phyloP scores from a whole-genome alignment of 192 early-diverging fungal species.

The Radiomyces spectabilis region DNA sequence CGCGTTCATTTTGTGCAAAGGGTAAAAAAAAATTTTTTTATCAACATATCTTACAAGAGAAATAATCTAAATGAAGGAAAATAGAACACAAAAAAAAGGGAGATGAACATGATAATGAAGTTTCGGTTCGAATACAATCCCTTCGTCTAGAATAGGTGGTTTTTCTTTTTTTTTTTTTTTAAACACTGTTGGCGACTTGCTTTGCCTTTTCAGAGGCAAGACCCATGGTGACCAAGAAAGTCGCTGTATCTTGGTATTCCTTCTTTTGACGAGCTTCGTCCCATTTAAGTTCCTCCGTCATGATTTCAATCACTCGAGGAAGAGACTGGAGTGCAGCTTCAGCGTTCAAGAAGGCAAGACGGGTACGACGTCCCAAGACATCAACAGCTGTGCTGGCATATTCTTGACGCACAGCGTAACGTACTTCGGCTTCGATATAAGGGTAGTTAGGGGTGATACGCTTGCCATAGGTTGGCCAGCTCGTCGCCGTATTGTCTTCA shows the following conservation, averaged over 20 bases:
- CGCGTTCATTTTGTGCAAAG: too few species aligned
- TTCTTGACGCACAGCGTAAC: conserved; percentile 86
- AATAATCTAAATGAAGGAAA: too few species aligned
- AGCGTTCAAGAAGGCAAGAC: conserved; percentile 90
- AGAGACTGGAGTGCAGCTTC: conserved; percentile 83
- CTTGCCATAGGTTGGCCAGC: conserved; percentile 79
- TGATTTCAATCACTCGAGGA: conserved; percentile 84
- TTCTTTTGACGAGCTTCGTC: conserved; percentile 47
- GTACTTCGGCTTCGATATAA: conserved; percentile 90
- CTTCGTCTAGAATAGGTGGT: too few species aligned
- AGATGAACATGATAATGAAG: too few species aligned
- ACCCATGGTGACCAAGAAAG: conserved; percentile 91
- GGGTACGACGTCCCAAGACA: conserved; percentile 85
- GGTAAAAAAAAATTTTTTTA: too few species aligned
- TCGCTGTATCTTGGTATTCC: conserved; percentile 63
- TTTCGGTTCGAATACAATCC: too few species aligned
- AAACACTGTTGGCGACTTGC: too few species aligned
- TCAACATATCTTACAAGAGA: too few species aligned
- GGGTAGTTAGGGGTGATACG: conserved; percentile 78
- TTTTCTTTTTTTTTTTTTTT: too few species aligned
- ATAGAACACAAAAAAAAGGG: too few species aligned
- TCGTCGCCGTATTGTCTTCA: conserved; percentile 59
- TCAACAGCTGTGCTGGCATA: conserved; percentile 92
- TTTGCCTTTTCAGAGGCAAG: conserved; percentile 40
- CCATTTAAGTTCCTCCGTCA: conserved; percentile 87